Evolutionary conservation across 2,329 filamentous ascomycete species (phyloP).

Genomic region (Talaromyces funiculosus): DNA sequence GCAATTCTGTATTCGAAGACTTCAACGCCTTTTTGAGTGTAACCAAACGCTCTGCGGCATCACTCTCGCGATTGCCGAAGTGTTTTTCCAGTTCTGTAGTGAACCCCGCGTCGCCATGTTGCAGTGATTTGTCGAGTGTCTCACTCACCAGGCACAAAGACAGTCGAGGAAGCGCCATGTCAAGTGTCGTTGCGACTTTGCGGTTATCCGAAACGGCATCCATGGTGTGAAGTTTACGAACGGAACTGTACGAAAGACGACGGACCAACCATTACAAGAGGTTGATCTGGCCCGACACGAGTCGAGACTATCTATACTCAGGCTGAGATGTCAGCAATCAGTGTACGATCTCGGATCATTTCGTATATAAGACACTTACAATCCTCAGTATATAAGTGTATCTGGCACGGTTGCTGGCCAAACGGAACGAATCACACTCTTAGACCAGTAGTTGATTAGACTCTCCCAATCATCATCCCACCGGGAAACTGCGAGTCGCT

Average conservation of each 20-base stretch:
- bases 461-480: neutral
- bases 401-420: neutral
- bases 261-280: neutral
- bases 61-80: slow-evolving; percentile 21
- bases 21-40: slow-evolving; percentile 54
- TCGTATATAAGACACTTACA: neutral
- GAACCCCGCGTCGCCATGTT: slow-evolving; percentile 21
- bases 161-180: slow-evolving; percentile 14
- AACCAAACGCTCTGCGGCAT: slow-evolving; percentile 54
- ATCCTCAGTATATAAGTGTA: neutral
- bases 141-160: slow-evolving; percentile 25
- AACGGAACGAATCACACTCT: neutral
- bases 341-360: neutral
- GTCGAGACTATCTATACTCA: slow-evolving; percentile 2
- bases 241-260: neutral
- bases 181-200: neutral
- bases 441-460: neutral
- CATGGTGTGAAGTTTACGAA: neutral
- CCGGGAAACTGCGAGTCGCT: neutral
- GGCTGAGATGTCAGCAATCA: neutral
- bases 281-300: neutral
- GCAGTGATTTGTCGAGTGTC: slow-evolving; percentile 19
- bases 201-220: neutral
- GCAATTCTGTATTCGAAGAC: slow-evolving; percentile 51
- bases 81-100: slow-evolving; percentile 24